Percentiles rank a stretch among this genome's conserved stretches.
Evolutionary conservation across 371 early-diverging fungal species (phyloP).

Genomic region (Actinomortierella ambigua): DNA sequence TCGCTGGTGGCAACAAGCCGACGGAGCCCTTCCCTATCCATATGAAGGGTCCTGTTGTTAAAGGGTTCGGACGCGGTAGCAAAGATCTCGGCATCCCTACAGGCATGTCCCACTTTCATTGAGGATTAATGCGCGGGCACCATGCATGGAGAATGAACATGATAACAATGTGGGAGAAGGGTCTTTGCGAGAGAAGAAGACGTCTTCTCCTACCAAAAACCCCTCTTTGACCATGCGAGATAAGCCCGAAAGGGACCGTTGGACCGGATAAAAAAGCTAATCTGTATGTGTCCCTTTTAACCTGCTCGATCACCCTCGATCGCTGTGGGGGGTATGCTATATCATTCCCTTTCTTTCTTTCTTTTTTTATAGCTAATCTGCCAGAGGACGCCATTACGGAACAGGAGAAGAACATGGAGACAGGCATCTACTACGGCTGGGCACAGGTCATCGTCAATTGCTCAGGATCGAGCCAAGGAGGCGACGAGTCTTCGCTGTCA

Average conservation of each 20-base stretch:
- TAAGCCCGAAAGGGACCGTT: no score
- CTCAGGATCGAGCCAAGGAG: neutral
- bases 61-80: conserved; percentile 95
- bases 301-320: no score
- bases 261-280: no score
- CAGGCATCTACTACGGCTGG: conserved; percentile 97
- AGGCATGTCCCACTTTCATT: conserved; percentile 57
- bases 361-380: conserved; percentile 76
- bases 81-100: conserved; percentile 97
- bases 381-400: conserved; percentile 77
- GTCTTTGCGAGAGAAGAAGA: no score
- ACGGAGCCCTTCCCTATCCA: conserved; percentile 70
- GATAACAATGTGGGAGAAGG: no score
- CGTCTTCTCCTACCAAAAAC: no score
- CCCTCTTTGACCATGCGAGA: no score
- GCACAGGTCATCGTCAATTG: conserved; percentile 67
- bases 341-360: neutral
- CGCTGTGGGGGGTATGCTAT: no score
- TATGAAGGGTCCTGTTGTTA: conserved; percentile 80
- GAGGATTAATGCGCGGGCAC: neutral
- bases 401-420: conserved; percentile 66
- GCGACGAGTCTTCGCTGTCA: no score
- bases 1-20: conserved; percentile 63
- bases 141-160: neutral
- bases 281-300: no score